These are phyloP conservation scores for Silene conica DNA, from an alignment of 148 eudicot species.

Conservation along the genomic window DNA sequence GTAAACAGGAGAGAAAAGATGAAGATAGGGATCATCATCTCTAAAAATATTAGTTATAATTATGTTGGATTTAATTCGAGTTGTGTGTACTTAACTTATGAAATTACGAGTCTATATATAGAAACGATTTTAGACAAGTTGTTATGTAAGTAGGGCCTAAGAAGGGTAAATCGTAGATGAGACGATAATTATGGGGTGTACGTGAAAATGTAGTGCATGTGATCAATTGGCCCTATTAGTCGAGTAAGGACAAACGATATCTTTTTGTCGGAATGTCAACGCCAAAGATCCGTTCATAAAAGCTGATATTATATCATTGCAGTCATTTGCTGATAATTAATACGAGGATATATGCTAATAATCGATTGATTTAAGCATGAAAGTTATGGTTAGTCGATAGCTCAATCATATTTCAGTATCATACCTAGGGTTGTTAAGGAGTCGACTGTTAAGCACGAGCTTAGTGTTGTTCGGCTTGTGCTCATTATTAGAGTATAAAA, in stretches of 20 bases:
- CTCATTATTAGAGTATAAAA: too few species aligned
- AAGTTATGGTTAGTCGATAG: neutral
- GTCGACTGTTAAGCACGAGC: too few species aligned
- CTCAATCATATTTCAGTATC: too few species aligned
- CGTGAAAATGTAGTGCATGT: slow-evolving; percentile 12
- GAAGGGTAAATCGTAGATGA: neutral
- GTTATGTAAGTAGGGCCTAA: neutral
- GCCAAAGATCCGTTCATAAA: slow-evolving; percentile 9
- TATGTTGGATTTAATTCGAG: too few species aligned
- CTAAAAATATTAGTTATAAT: neutral
- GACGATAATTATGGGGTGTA: slow-evolving; percentile 1
- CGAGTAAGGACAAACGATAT: slow-evolving; percentile 20
- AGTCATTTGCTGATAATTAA: slow-evolving; percentile 5
- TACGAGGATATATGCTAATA: neutral
- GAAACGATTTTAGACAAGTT: slow-evolving; percentile 14
- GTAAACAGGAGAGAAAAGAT: slow-evolving; percentile 39
- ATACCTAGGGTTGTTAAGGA: too few species aligned
- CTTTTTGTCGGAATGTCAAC: slow-evolving; percentile 26
- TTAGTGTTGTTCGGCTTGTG: too few species aligned
- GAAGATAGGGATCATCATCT: slow-evolving; percentile 50
- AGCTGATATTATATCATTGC: neutral
- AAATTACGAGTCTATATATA: slow-evolving; percentile 2
- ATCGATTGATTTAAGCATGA: neutral
- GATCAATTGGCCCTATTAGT: slow-evolving; percentile 13
- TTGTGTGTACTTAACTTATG: neutral